Evolutionary conservation across 768 basidiomycete genomes (phyloP), one percentile per base, ranked within the genome.

Genomic region (Myochromella boudieri): DNA sequence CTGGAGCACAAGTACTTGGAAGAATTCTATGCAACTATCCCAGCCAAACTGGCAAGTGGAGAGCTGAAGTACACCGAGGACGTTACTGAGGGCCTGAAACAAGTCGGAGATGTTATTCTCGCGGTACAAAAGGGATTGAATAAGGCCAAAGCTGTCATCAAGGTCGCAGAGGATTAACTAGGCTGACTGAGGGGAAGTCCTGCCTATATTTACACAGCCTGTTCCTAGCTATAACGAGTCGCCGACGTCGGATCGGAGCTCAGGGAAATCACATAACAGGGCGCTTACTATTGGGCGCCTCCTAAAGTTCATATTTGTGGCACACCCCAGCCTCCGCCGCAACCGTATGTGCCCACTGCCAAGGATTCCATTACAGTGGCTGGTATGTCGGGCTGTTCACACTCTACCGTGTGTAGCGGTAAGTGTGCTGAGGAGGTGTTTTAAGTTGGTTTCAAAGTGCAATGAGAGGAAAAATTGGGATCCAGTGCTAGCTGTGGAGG

Each of bases 61-160:
- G 69, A 78, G 55, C 48, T 81, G 38, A 76, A 75, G 57, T 68
- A 72, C 37, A 61, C 52, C 7, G 81, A 82, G 49, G 70, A 80
- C 31, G 45, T 78, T 1, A 67, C 59, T 7, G 57, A 60, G 6
- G 80, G 80, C 2, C 60, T 82, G 28, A 75, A 68, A 7, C 65
- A 57, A 32, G 64, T 67, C 11, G 69, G 68, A 1, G 68, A 72
- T 5, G 68, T 56, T 1, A 55, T 70, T 3, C 38, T 66, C 17
- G 63, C 54, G 1, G 65, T 71, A 0, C 64, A 66, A 49, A 65
- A 64, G 42, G 69, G 71, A 2, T 57, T 52, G 12, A 68, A 68
- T 44, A 68, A 60, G 37, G 69, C 57, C 0, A 71, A 71, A 44
- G 61, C 64, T 0, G 54, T 72, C 7, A 51, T 72, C 15, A 58